These are phyloP conservation scores for Backusella psychrophila DNA, from an alignment of 192 early-diverging fungal genomes.

Conservation along the genomic window DNA sequence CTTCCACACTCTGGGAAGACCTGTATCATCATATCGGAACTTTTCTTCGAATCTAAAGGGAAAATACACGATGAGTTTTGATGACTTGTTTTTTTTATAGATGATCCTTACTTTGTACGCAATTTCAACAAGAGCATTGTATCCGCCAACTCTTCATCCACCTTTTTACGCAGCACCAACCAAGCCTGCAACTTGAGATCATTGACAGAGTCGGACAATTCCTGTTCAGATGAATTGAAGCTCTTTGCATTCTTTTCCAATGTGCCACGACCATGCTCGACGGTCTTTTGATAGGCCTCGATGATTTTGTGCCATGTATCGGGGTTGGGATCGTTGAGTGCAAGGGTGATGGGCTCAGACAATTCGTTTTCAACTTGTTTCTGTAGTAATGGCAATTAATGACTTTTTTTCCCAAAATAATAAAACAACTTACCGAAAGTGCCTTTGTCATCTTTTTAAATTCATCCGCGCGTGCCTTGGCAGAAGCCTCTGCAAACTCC, in stretches of 20 bases:
- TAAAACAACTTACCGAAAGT: conserved; percentile 33
- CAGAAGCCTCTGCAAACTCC: conserved; percentile 60
- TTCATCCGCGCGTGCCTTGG: conserved; percentile 62
- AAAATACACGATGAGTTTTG: too few species aligned
- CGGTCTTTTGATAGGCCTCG: conserved; percentile 50
- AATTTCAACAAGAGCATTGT: conserved; percentile 80
- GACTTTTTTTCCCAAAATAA: background rate
- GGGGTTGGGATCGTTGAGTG: conserved; percentile 62
- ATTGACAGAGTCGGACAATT: conserved; percentile 48
- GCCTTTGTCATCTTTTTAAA: conserved; percentile 62
- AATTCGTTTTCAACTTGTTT: conserved; percentile 57
- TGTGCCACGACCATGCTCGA: conserved; percentile 51
- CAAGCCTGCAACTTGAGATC: conserved; percentile 68
- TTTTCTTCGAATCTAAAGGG: conserved; percentile 73
- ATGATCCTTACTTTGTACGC: conserved; percentile 49
- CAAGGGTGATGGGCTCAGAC: conserved; percentile 66
- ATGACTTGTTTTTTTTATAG: too few species aligned
- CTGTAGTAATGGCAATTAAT: background rate
- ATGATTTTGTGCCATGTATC: conserved; percentile 78
- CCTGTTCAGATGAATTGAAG: conserved; percentile 52
- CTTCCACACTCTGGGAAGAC: conserved; percentile 93
- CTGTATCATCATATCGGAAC: conserved; percentile 93
- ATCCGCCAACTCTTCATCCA: conserved; percentile 84
- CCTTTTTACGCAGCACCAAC: conserved; percentile 65
- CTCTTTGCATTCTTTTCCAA: conserved; percentile 53